Evolutionary conservation across 352 stramenopile genomes (phyloP), one percentile per base, ranked within the genome.

Genomic region (Globisporangium apiculatum): DNA sequence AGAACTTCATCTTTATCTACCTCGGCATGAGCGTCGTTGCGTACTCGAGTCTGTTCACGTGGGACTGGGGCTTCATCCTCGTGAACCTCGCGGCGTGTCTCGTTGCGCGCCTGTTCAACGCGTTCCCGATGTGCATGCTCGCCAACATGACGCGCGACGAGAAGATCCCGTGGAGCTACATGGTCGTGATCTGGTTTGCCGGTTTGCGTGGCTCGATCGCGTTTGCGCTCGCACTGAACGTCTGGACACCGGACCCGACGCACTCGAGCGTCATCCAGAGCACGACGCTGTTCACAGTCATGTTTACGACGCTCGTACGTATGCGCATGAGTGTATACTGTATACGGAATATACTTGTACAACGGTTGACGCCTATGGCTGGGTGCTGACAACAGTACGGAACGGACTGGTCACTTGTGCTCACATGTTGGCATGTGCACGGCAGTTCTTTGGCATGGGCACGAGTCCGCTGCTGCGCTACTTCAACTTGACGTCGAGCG

Each of bases 121-220:
- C 71, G 6, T 94, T 94, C 51, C 84, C 84, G 3, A 76, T 94
- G 64, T 94, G 77, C 48, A 71, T 75, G 58, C 60, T 92, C 48
- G 82, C 82, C 24, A 94, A 94, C 40, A 48, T 87, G 45, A 68
- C 77, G 7, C 80, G 84, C 41, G 66, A 71, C 2, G 72, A 89
- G 62, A 78, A 86, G 66, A 91, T 91, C 60, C 78, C 76, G 36
- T 81, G 66, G 64, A 89, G 77, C 55, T 75, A 87, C 65, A 91
- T 91, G 80, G 76, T 87, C n/a, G 80, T 91, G 9, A 89, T 98
- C 57, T 98, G 87, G 86, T 97, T 97, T 66, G 85, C 87, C 42
- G 93, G 93, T 1, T 71, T 98, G 40, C 85, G 93, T 45, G 93
- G 93, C n/a, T 91, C 93, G 18, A 94, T 98, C 31, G 89, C 91